Evolutionary conservation across 345 rosid species (phyloP), one percentile per base, ranked within the genome.

Genomic region (Eutrema yunnanense): DNA sequence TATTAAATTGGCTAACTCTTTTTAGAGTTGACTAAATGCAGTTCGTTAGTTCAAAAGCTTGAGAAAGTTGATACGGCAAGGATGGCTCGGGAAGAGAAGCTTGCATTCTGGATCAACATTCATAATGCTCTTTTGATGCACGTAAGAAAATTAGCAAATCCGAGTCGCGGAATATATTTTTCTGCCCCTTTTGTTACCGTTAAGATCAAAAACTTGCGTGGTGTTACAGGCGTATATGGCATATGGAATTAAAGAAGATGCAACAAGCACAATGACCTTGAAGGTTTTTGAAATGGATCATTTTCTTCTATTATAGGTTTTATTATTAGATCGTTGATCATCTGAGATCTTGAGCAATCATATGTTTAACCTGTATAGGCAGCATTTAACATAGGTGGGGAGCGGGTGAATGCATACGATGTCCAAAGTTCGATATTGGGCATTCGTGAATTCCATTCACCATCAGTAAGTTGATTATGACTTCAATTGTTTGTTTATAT

Each of bases 61-160:
- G 94, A 86, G 86, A 84, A 79, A 65, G 79, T 86, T 73, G 89
- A 86, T 54, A 86, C 80, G 3, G 47, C 49, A 73, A 85, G 67
- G 80, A 81, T 90, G 92, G 76, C 65, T 82, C 81, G 90, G 0
- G 90, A 90, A 78, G 87, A 86, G 81, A 90, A 86, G 84, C 91
- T 86, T 56, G 92, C 91, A 4, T 90, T 90, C 68, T 90, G 91
- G 93, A 81, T 87, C 79, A 90, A 90, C 74, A 81, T 88, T 69
- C 94, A 88, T 67, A 88, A 90, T 79, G 94, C 96, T 49, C 49
- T 88, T 68, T 82, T 86, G 81, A 90, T 88, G 92, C 90, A 90
- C 59, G 95, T 87, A 83, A 60, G 81, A 44, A 53, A 43, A 11
- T 32, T 27, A 49, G 32, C 40, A 73, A 60, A 71, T 9, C 19